Conservation (phyloP, 371 early-diverging fungal genomes). For the Apophysomyces sp. region DNA sequence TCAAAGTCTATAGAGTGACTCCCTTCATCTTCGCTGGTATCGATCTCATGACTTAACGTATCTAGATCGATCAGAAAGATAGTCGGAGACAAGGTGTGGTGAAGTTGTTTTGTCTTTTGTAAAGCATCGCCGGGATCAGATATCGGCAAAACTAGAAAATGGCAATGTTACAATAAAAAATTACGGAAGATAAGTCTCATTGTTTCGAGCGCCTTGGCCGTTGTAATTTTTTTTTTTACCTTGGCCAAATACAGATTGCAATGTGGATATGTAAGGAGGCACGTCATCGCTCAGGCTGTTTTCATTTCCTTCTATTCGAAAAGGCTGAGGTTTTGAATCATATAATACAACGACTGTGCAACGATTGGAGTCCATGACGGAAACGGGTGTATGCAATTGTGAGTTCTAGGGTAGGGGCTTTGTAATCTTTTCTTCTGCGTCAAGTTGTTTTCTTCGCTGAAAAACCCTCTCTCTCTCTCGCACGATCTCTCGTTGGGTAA, state of each 20-base stretch:
- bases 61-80: constrained; percentile 19
- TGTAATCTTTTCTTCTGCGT: not conserved
- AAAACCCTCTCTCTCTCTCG: constrained; percentile 1
- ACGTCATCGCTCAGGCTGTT: not conserved
- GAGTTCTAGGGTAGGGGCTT: not conserved
- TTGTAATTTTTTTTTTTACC: constrained; percentile 10
- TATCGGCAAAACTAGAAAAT: not conserved
- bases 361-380: constrained; percentile 10
- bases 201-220: not conserved
- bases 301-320: constrained; percentile 2
- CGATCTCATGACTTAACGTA: not conserved
- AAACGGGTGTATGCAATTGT: not conserved
- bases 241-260: constrained; percentile 19
- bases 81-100: constrained; percentile 3
- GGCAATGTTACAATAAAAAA: not conserved
- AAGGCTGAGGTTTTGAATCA: constrained; percentile 6
- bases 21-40: constrained; percentile 7
- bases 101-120: not conserved
- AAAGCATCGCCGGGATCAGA: not conserved
- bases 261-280: constrained; percentile 11
- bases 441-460: not conserved
- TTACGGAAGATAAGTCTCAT: not conserved
- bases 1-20: constrained; percentile 5
- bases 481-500: not conserved
- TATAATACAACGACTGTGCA: constrained; percentile 11